phyloP scores from a whole-genome alignment of 306 rosid genomes.

The Acacia crassicarpa region DNA sequence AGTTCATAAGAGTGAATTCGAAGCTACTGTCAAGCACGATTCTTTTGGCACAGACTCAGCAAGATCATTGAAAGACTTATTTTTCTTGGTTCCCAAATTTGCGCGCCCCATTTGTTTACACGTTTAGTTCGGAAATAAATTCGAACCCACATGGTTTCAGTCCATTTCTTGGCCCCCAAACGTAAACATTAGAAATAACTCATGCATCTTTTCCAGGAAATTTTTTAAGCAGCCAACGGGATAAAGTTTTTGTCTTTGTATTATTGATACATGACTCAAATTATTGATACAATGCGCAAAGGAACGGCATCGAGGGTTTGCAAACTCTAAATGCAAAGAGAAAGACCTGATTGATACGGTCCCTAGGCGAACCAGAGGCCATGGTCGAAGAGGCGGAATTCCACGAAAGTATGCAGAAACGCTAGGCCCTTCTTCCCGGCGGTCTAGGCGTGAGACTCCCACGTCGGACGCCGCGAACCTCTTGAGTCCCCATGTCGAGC shows the following conservation, averaged over 20 bases:
- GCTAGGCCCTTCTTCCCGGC: not conserved
- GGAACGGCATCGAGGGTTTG: conserved; percentile 30
- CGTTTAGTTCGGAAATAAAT: not conserved
- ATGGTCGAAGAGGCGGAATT: conserved; percentile 42
- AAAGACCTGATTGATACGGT: conserved; percentile 78
- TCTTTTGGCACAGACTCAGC: not conserved
- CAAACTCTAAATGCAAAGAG: conserved; percentile 1
- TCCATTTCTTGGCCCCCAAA: not conserved
- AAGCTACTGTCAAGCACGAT: not conserved
- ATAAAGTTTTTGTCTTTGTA: not conserved
- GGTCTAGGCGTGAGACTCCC: conserved; percentile 2
- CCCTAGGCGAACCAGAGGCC: conserved; percentile 71
- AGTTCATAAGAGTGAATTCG: not conserved
- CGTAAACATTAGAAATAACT: not conserved
- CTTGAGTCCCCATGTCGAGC: conserved; percentile 28
- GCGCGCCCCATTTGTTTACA: not conserved
- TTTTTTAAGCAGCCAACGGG: not conserved
- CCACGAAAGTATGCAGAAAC: conserved; percentile 5
- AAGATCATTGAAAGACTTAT: not conserved
- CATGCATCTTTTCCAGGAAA: not conserved
- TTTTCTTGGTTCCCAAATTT: not conserved
- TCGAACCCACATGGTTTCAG: not conserved
- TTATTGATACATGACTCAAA: not conserved
- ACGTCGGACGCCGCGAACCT: conserved; percentile 9
- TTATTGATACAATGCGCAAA: not conserved